Base-by-base conservation (phyloP, 495 filamentous ascomycete species). In the Aspergillus ellipticus region DNA sequence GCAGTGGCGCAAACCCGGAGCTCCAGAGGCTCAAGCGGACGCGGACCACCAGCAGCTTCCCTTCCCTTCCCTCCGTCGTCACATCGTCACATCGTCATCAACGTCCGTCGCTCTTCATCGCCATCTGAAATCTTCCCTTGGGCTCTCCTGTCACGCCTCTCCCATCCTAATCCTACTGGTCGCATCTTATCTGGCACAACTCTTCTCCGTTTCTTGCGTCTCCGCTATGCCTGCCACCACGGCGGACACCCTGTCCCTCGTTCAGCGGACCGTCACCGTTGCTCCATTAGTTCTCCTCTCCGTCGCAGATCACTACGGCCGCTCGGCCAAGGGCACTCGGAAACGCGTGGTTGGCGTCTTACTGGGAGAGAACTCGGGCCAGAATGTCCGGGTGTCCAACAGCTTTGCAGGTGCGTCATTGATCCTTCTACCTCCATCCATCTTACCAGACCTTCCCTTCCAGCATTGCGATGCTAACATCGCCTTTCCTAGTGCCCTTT, bases 281-380 rank as follows among this genome's bases (percentile, higher is more conserved):
- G 94, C 94, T 59, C 94, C 95, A 59, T 85, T 98, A 73, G 94
- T 98, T 64, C 90, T 98, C 57, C 90, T 98, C 66, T 96, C 92
- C 58, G 93, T 88, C 64, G 95, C 95, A 83, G 94, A 98, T 80
- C 94, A 98, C 78, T 98, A 93, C 79, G 94, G 94, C 65, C 89
- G 94, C 53, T 87, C 89, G 67, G 89, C 87, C 57, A 96, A 92
- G 77, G 89, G 87, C 60, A 89, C 89, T 62, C 81, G 82, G 75
- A 96, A 96, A 82, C 88, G 94, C 63, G 95, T 98, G 19, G 95
- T 98, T 3, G 94, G 94, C 63, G 94, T 97, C 56, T 74, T 98
- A 55, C 77, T 98, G 55, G 94, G 94, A 37, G 95, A 98, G 77
- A 96, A 96, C 66, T 87, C 92, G 68, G 92, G 94, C 56, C 89